Conservation (phyloP, 345 rosid species). For the Durio zibethinus region DNA sequence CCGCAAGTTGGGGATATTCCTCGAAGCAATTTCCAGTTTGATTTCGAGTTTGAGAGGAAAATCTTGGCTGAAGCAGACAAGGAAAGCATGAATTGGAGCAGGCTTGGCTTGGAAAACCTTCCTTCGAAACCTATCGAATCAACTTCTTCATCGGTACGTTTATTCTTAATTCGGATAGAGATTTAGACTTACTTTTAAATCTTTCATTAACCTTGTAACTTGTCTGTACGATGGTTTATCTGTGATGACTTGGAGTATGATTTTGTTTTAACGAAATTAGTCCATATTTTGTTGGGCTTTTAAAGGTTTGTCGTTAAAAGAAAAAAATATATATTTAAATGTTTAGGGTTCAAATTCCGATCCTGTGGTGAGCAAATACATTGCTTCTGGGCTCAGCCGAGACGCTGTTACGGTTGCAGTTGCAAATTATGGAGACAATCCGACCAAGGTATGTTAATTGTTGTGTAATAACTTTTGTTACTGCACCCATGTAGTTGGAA, state of each 20-base stretch:
- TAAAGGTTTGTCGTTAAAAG: not conserved
- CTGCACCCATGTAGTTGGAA: not conserved
- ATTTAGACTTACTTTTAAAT: not conserved
- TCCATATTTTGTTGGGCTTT: not conserved
- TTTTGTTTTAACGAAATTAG: not conserved
- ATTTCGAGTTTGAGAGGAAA: conserved; percentile 72
- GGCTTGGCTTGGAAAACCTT: conserved; percentile 56
- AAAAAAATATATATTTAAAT: not conserved
- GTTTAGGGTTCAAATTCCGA: conserved; percentile 58
- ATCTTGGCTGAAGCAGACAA: conserved; percentile 69
- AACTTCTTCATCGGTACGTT: conserved; percentile 45
- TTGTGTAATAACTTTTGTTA: not conserved
- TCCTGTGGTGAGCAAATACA: conserved; percentile 62
- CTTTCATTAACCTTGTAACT: not conserved
- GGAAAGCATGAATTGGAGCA: conserved; percentile 67
- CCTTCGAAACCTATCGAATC: conserved; percentile 49
- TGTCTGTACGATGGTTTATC: not conserved
- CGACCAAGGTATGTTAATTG: conserved; percentile 52
- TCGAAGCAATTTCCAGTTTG: conserved; percentile 70
- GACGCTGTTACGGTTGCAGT: conserved; percentile 73
- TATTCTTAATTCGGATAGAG: not conserved
- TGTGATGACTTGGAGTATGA: not conserved
- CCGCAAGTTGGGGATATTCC: conserved; percentile 64
- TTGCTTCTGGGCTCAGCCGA: conserved; percentile 57
- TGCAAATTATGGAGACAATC: conserved; percentile 84